Evolutionary conservation across 176 grass and related monocot genomes (phyloP), one percentile per base, ranked within the genome.

Genomic region (Carex parvula): DNA sequence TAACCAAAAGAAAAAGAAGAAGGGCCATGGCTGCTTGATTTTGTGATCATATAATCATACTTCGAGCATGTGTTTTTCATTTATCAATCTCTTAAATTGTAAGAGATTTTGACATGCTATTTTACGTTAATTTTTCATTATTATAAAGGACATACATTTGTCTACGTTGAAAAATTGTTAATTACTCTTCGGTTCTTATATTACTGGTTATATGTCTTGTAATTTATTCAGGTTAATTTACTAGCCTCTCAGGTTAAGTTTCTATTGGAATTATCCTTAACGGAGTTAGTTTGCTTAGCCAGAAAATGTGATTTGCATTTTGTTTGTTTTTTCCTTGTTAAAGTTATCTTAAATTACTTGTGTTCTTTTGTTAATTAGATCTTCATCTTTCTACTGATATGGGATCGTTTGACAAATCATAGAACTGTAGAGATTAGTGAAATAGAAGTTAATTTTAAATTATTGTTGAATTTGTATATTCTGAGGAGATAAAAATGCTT

Each of bases 1-100:
- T 16, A 81, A 90, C 58, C 89, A 86, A 20, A 95, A 92, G 85
- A 90, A 99, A 88, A 79, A 93, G 86, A 92, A 98, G 88, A 85
- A 98, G 88, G 62, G 91, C 22, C 16, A 86, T 88, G 22, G 89
- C 20, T 95, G 95, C 86, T 90, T 87, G 0, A 91, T 97, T 81
- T 89, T 71, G 92, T 95, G 88, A 92, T 91, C 73, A 77, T 16
- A 55, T 77, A 32, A 77, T 77, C 3, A 16, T 77, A 55, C 5
- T 32, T 55, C 6, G 21, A 77, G 52, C 6, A 55, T 13, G 8
- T 55, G 22, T 29, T 55, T 24, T 44, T 55, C 54, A 76, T 55
- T 33, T 15, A 12, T 26, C 46, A 6, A 32, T 54, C 73, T 77
- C 73, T 77, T 77, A 6, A 42, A 16, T 62, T 56, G 17, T 6